These are phyloP conservation scores for Boletus tomentosulus DNA, from an alignment of 768 basidiomycete genomes.

Conservation along the genomic window DNA sequence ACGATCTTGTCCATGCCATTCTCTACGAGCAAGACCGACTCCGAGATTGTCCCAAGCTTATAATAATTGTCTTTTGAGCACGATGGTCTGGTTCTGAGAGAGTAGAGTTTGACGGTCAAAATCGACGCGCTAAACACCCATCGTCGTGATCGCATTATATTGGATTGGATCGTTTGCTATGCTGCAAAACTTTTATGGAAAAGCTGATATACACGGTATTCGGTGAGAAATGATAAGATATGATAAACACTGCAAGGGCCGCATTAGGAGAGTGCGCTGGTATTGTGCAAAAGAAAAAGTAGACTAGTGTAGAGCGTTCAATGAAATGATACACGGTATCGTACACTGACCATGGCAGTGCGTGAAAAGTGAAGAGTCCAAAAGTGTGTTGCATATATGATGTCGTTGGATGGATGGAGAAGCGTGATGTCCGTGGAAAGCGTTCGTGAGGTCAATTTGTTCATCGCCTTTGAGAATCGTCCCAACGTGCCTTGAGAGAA, in stretches of 20 bases:
- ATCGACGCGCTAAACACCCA: no score
- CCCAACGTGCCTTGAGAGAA: constrained; percentile 15
- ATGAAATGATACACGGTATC: background rate
- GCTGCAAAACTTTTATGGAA: background rate
- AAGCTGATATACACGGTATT: background rate
- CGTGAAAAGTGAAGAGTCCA: background rate
- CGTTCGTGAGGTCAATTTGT: background rate
- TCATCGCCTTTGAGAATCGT: constrained; percentile 6
- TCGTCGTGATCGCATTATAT: background rate
- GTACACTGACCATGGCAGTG: constrained; percentile 5
- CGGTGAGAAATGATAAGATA: constrained; percentile 1
- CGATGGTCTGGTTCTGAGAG: no score
- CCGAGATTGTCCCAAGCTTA: no score
- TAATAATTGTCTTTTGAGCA: no score
- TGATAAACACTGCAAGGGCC: background rate
- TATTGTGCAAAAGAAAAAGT: constrained; percentile 4
- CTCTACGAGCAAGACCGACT: no score
- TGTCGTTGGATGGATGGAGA: background rate
- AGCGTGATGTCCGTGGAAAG: background rate
- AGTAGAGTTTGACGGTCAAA: no score
- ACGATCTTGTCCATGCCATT: no score
- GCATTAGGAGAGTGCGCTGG: constrained; percentile 9
- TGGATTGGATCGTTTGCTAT: no score
- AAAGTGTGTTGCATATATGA: background rate
- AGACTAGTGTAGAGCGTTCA: background rate